Evolutionary conservation across 805 yeast genomes (phyloP).

Genomic region (Brettanomyces anomalus): DNA sequence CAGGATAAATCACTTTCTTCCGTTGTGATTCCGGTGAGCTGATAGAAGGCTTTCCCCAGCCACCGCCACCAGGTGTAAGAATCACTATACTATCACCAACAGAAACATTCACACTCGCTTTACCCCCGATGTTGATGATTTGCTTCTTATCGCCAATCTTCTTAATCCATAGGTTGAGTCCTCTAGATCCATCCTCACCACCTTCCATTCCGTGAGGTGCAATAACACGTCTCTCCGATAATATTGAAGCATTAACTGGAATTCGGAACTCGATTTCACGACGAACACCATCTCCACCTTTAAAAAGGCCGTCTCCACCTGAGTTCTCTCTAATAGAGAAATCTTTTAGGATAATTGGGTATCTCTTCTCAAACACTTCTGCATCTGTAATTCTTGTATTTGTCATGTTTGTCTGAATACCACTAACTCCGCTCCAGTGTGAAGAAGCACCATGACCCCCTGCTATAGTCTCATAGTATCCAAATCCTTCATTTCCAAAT

Average conservation of each 20-base stretch:
- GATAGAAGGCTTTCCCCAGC: constrained; percentile 41
- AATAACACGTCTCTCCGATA: constrained; percentile 76
- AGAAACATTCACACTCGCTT: constrained; percentile 46
- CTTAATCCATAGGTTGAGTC: constrained; percentile 49
- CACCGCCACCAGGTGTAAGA: constrained; percentile 84
- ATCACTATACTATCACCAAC: constrained; percentile 63
- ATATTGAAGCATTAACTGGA: constrained; percentile 66
- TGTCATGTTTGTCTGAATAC: constrained; percentile 92
- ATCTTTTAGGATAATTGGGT: constrained; percentile 71
- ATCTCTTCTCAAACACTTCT: constrained; percentile 80
- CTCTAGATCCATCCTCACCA: constrained; percentile 69
- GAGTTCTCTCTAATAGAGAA: constrained; percentile 63
- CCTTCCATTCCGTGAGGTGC: constrained; percentile 86
- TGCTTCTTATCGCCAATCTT: constrained; percentile 21
- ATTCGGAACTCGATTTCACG: constrained; percentile 77
- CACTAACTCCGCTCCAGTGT: constrained; percentile 77
- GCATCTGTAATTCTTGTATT: constrained; percentile 90
- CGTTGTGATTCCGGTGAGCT: not conserved
- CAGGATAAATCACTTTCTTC: constrained; percentile 9
- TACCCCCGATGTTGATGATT: constrained; percentile 57
- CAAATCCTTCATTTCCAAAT: constrained; percentile 78
- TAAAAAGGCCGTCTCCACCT: constrained; percentile 69
- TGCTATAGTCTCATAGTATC: constrained; percentile 90
- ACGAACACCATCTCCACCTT: constrained; percentile 81
- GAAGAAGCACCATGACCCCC: constrained; percentile 92